Conservation (phyloP, 495 filamentous ascomycete species). For the Lasiosphaeria hispida region DNA sequence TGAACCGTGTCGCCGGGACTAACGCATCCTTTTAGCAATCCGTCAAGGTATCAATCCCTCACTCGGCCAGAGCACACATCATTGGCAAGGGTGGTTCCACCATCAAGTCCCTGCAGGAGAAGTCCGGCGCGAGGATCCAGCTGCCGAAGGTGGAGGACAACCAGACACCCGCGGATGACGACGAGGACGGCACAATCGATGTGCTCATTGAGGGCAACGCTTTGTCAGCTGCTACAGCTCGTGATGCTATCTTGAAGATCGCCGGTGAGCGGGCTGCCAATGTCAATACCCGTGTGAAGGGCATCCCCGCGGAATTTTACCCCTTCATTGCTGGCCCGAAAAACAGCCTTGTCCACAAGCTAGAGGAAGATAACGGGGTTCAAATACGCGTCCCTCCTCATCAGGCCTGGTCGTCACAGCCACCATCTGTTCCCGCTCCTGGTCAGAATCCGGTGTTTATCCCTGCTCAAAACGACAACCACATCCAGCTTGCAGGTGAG, state of each 20-base stretch:
- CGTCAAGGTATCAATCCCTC: slow-evolving; percentile 72
- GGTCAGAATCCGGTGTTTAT: slow-evolving; percentile 65
- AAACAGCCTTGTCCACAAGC: slow-evolving; percentile 59
- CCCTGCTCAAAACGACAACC: slow-evolving; percentile 59
- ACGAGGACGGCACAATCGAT: slow-evolving; percentile 79
- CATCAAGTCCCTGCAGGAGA: slow-evolving; percentile 80
- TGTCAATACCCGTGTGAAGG: slow-evolving; percentile 71
- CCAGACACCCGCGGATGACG: slow-evolving; percentile 63
- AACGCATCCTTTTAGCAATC: slow-evolving; percentile 53
- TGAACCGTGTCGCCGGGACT: background rate
- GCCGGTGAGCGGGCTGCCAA: slow-evolving; percentile 80
- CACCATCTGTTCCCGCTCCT: slow-evolving; percentile 61
- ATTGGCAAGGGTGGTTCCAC: slow-evolving; percentile 90
- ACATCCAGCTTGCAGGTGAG: slow-evolving; percentile 84
- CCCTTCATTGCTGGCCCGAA: slow-evolving; percentile 90
- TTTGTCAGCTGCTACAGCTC: slow-evolving; percentile 75
- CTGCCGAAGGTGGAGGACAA: slow-evolving; percentile 73
- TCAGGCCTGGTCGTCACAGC: slow-evolving; percentile 66
- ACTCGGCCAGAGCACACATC: slow-evolving; percentile 77
- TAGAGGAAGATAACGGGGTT: slow-evolving; percentile 63
- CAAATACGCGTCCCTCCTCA: slow-evolving; percentile 78
- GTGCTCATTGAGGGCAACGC: slow-evolving; percentile 88
- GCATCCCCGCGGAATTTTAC: slow-evolving; percentile 88
- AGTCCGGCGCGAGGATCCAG: slow-evolving; percentile 82
- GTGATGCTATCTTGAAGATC: slow-evolving; percentile 77